phyloP scores from a whole-genome alignment of 257 asterid species.

The Lycium barbarum region DNA sequence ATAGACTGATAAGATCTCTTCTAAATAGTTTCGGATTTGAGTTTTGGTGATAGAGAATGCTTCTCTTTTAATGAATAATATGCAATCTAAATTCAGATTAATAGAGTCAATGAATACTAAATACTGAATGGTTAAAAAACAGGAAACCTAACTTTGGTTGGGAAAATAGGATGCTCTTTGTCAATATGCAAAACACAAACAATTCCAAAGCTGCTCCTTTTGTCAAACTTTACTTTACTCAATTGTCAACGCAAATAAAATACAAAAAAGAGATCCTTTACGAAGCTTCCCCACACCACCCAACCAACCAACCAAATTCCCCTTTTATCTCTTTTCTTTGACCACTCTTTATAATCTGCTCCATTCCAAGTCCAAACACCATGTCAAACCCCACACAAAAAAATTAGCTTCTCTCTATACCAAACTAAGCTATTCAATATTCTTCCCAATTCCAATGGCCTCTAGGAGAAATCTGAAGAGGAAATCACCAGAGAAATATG shows the following conservation, averaged over 20 bases:
- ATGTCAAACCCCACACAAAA: conserved; percentile 25
- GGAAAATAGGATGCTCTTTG: not conserved
- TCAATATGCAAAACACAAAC: conserved; percentile 21
- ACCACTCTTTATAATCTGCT: conserved; percentile 27
- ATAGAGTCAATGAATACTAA: no score
- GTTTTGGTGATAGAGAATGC: no score
- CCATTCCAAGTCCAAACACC: conserved; percentile 28
- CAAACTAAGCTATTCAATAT: not conserved
- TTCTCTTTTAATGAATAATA: no score
- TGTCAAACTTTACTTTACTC: conserved; percentile 39
- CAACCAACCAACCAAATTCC: not conserved
- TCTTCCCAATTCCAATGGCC: conserved; percentile 27
- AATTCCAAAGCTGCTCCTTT: conserved; percentile 32
- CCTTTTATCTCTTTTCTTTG: not conserved
- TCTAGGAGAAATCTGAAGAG: conserved; percentile 35
- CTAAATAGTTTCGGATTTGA: no score
- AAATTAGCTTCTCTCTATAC: not conserved
- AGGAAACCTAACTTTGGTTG: not conserved
- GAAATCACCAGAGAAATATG: conserved; percentile 22
- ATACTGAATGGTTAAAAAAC: not conserved
- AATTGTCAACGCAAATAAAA: conserved; percentile 59
- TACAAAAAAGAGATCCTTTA: conserved; percentile 29
- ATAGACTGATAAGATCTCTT: not conserved
- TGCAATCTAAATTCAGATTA: no score
- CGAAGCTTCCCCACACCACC: conserved; percentile 38